Conservation (phyloP, 2,329 filamentous ascomycete species). For the Penicillium sp. region DNA sequence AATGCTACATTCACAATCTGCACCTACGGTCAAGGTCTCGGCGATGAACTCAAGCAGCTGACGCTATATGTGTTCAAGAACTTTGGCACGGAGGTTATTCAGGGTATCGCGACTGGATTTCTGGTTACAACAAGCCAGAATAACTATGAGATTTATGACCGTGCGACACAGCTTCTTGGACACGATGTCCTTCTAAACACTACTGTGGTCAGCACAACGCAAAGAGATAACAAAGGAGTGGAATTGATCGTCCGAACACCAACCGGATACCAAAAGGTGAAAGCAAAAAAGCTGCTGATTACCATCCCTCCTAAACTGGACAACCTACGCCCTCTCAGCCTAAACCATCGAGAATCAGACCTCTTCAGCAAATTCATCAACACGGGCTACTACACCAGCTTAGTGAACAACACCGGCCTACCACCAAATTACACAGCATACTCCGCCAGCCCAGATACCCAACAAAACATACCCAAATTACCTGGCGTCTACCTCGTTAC, state of each 20-base stretch:
- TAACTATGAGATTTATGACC: constrained; percentile 24
- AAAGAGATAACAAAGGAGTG: constrained; percentile 17
- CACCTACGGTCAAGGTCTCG: constrained; percentile 45
- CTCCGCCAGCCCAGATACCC: constrained; percentile 1
- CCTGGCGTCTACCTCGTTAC: constrained; percentile 25
- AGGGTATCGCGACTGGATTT: constrained; percentile 4
- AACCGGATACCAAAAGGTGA: constrained; percentile 32
- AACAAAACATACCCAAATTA: constrained; percentile 23
- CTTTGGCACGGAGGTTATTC: constrained; percentile 11
- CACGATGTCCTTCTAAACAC: constrained; percentile 28
- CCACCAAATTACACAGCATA: constrained; percentile 16
- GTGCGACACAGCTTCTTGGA: constrained; percentile 24
- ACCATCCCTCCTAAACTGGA: constrained; percentile 43
- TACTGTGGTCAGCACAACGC: constrained; percentile 16
- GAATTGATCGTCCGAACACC: constrained; percentile 33
- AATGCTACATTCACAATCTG: constrained; percentile 45
- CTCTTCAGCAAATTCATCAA: constrained; percentile 43
- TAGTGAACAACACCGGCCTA: constrained; percentile 43
- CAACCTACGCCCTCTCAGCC: constrained; percentile 38
- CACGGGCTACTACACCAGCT: constrained; percentile 39
- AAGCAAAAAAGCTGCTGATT: constrained; percentile 44
- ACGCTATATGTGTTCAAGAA: constrained; percentile 19
- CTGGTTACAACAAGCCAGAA: constrained; percentile 10
- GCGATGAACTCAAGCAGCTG: constrained; percentile 25
- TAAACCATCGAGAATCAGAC: constrained; percentile 32